Base-by-base conservation (phyloP, 139 green algal genomes). In the Chlamydomonas schloesseri region DNA sequence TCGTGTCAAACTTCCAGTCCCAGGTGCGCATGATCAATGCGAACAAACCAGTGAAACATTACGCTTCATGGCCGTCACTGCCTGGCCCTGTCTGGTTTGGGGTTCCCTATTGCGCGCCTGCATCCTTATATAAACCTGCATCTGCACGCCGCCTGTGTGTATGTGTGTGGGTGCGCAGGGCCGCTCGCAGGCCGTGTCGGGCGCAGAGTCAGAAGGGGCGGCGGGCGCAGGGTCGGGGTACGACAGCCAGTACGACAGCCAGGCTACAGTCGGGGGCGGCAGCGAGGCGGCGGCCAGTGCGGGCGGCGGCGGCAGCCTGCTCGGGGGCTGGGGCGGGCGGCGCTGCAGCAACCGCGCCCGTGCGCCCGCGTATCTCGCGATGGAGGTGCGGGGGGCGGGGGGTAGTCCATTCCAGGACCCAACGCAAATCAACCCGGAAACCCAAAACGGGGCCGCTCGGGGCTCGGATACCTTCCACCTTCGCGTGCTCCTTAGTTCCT, bases 181-280 rank as follows among this genome's bases (percentile, higher is more conserved):
- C 50, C 73, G 73, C 8, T 53, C 55, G n/a, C 18, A 60, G 4
- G 71, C 46, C 24, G 1, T 37, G 36, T 11, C 46, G 50, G 23
- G 37, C 13, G 10, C n/a, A 31, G 10, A 36, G 24, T 18, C 2
- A 8, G 31, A 21, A 8, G 55, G 20, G 2, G n/a, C n/a, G n/a
- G n/a, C n/a, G n/a, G 18, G 20, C 20, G 55, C 36, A 31, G 55
- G 29, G 18, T 60, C 33, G 34, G 33, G 58, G 34, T 58, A 42
- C 26, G 36, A 71, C 75, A 71, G 75, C 55, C 73, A 81, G 53
- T 50, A 47, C 47, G 73, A 81, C 50, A 81, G 73, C 55, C 75
- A 82, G 58, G 55, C 37, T 3, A 46, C 31, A 17, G 31, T 17
- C 65, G 28, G n/a, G 8, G 64, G 57, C 1, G 75, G 75, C 28